These are phyloP conservation scores for Cyclocybe aegerita DNA, from an alignment of 768 basidiomycete genomes.

Conservation along the genomic window DNA sequence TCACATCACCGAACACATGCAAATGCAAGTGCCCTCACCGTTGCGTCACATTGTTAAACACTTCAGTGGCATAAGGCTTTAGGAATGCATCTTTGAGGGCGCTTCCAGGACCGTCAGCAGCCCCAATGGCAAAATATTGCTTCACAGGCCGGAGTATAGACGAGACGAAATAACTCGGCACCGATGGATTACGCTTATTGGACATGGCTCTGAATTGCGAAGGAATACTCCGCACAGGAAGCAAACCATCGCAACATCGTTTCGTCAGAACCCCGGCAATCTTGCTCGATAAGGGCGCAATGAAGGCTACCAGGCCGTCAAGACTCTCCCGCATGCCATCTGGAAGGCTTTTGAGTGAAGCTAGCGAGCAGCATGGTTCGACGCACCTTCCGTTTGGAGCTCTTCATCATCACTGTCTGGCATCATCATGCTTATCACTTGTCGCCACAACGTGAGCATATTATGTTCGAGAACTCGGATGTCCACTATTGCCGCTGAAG, in stretches of 20 bases:
- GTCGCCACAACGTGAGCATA: constrained; percentile 60
- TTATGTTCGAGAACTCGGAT: constrained; percentile 56
- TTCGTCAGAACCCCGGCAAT: constrained; percentile 70
- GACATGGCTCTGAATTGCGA: constrained; percentile 89
- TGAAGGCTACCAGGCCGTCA: constrained; percentile 43
- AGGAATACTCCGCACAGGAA: constrained; percentile 84
- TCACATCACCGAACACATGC: neutral
- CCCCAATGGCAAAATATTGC: constrained; percentile 65
- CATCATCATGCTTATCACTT: constrained; percentile 63
- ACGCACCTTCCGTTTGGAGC: constrained; percentile 51
- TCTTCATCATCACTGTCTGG: constrained; percentile 43
- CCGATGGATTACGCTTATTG: constrained; percentile 65
- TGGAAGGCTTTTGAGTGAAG: constrained; percentile 20
- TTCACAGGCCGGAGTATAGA: constrained; percentile 80
- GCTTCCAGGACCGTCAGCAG: constrained; percentile 57
- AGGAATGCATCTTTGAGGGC: constrained; percentile 56
- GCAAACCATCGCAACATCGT: constrained; percentile 83
- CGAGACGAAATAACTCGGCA: constrained; percentile 85
- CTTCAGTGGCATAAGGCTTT: constrained; percentile 49
- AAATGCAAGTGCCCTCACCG: constrained; percentile 37
- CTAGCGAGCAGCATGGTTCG: neutral
- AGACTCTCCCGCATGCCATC: constrained; percentile 60
- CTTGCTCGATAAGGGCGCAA: constrained; percentile 60
- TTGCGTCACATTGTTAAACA: constrained; percentile 73
- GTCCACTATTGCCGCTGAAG: constrained; percentile 68